Evolutionary conservation across 192 early-diverging fungal genomes (phyloP).

Genomic region (Diversispora epigaea): DNA sequence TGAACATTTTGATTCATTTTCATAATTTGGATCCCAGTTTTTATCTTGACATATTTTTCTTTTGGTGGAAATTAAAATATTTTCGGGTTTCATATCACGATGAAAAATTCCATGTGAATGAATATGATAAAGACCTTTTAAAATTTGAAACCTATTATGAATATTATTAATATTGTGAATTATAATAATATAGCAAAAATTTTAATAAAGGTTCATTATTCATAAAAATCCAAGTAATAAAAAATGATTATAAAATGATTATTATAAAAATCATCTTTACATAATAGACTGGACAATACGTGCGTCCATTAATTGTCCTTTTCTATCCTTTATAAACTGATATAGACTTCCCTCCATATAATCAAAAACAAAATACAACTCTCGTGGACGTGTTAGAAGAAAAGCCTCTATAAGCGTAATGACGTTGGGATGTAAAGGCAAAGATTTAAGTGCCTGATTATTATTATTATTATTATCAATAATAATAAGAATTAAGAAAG

Average conservation of each 20-base stretch:
- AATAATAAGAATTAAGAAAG: not conserved
- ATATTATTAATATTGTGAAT: not conserved
- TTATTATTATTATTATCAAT: not conserved
- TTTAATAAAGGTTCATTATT: not conserved
- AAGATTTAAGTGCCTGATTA: conserved; percentile 61
- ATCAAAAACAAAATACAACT: conserved; percentile 93
- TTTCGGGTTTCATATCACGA: conserved; percentile 97
- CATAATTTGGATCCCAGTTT: too few species aligned
- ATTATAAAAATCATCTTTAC: conserved; percentile 49
- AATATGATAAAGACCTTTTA: conserved; percentile 85
- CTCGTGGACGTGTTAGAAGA: conserved; percentile 71
- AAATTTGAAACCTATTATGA: conserved; percentile 72
- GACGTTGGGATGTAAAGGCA: conserved; percentile 84
- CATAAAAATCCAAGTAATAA: not conserved
- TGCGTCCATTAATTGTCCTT: conserved; percentile 65
- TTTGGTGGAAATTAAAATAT: conserved; percentile 69
- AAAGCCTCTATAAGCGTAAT: conserved; percentile 83
- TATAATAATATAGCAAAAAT: not conserved
- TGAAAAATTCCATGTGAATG: conserved; percentile 94
- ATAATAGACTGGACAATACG: conserved; percentile 71
- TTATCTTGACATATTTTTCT: conserved; percentile 34
- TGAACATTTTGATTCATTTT: too few species aligned
- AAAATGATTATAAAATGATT: too few species aligned
- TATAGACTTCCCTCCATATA: conserved; percentile 95
- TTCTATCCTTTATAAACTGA: conserved; percentile 77